phyloP scores from a whole-genome alignment of 768 basidiomycete genomes.

The Russula earlei region DNA sequence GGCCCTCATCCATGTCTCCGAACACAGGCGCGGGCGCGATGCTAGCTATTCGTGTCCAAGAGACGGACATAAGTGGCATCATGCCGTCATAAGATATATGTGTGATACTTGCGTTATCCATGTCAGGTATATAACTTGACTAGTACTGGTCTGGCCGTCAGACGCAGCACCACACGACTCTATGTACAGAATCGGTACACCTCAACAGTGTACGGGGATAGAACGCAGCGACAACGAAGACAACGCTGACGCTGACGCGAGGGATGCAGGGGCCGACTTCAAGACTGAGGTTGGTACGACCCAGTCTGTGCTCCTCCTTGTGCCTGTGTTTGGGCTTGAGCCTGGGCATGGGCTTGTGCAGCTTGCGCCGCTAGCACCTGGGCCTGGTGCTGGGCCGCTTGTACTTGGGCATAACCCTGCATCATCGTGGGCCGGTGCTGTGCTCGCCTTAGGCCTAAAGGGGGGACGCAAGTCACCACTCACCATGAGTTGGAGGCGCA shows the following conservation, averaged over 20 bases:
- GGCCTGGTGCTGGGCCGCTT: neutral
- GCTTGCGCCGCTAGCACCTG: conserved; percentile 8
- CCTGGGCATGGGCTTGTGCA: conserved; percentile 10
- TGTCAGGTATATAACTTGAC: neutral
- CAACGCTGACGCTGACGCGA: neutral
- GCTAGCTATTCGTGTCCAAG: too few species aligned
- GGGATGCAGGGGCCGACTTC: neutral
- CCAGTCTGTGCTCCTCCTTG: conserved; percentile 12
- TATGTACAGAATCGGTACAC: neutral
- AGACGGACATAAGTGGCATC: too few species aligned
- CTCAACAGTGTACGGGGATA: neutral
- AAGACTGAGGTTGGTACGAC: conserved; percentile 4
- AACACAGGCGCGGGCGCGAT: too few species aligned
- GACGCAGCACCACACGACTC: neutral
- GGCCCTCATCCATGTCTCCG: too few species aligned
- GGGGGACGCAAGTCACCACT: neutral
- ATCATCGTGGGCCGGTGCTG: conserved; percentile 3
- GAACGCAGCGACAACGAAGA: neutral
- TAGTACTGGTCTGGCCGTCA: too few species aligned
- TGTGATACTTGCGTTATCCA: neutral
- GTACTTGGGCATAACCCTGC: conserved; percentile 10
- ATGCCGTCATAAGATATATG: too few species aligned
- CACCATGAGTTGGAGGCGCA: conserved; percentile 19
- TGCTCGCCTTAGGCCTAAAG: conserved; percentile 2
- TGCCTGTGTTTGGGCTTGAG: neutral